Percentiles rank a stretch among this genome's conserved stretches.
Conservation (phyloP, 2,329 filamentous ascomycete species). For the Colletotrichum navitas region DNA sequence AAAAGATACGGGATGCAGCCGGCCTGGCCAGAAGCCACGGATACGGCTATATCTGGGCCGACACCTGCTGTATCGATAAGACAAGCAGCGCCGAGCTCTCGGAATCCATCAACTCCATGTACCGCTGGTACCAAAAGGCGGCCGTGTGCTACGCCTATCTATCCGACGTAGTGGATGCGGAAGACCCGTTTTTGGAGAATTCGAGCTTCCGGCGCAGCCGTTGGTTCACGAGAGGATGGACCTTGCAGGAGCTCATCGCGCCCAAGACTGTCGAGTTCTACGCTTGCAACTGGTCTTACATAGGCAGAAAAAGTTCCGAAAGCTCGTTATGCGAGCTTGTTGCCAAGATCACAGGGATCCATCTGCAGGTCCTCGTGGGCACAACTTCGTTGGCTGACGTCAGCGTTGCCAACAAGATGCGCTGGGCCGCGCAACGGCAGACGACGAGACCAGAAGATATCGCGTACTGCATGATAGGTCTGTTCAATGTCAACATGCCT, state of each 20-base stretch:
- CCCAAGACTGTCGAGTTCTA: conserved; percentile 18
- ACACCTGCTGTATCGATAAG: conserved; percentile 43
- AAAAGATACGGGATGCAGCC: conserved; percentile 16
- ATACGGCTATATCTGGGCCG: conserved; percentile 45
- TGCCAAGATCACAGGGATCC: conserved; percentile 15
- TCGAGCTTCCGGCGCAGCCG: conserved; percentile 20
- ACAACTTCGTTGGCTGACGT: conserved; percentile 33
- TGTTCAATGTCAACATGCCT: conserved; percentile 48
- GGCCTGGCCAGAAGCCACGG: conserved; percentile 36
- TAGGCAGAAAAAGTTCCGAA: background rate
- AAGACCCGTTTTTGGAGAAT: conserved; percentile 77
- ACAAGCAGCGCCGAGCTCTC: conserved; percentile 35
- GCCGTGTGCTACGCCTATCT: conserved; percentile 45
- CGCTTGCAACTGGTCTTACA: conserved; percentile 7
- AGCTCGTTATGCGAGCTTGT: conserved; percentile 2
- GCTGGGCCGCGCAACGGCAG: conserved; percentile 46
- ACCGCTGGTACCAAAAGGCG: conserved; percentile 43
- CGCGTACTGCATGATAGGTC: conserved; percentile 48
- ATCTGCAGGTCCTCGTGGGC: conserved; percentile 12
- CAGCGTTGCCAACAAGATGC: conserved; percentile 48
- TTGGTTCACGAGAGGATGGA: conserved; percentile 30
- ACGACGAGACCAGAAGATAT: conserved; percentile 46
- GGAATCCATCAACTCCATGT: conserved; percentile 46
- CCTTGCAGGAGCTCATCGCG: conserved; percentile 23
- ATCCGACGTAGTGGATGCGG: conserved; percentile 51